Conservation (phyloP, 2,329 filamentous ascomycete species). For the Pseudocercospora cruenta region DNA sequence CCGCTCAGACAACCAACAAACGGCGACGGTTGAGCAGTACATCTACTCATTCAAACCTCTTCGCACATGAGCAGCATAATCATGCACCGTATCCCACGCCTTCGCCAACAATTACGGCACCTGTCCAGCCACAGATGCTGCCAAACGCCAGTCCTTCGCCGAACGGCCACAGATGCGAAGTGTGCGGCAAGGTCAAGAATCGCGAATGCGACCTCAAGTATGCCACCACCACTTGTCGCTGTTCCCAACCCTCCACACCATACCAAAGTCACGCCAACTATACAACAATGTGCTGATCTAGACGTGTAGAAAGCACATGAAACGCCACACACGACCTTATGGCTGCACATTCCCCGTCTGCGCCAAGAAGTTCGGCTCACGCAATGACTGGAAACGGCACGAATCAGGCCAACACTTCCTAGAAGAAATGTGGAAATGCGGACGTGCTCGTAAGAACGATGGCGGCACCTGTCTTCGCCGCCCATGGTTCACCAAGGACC, state of each 20-base stretch:
- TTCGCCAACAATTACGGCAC: background rate
- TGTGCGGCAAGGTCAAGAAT: conserved; percentile 29
- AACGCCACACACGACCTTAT: conserved; percentile 79
- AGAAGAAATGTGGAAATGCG: conserved; percentile 72
- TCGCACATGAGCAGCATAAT: conserved; percentile 2
- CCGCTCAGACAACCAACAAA: background rate
- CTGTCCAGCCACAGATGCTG: background rate
- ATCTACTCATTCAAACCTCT: background rate
- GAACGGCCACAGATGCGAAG: conserved; percentile 15
- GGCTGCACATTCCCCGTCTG: conserved; percentile 76
- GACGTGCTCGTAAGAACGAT: conserved; percentile 22
- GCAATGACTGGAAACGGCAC: conserved; percentile 92
- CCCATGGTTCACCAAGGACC: conserved; percentile 61
- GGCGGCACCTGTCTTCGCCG: conserved; percentile 59
- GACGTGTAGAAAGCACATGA: conserved; percentile 73
- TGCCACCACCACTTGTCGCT: conserved; percentile 14
- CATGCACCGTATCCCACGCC: background rate
- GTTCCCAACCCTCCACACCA: background rate
- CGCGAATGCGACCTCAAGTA: conserved; percentile 48
- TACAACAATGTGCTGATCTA: conserved; percentile 4
- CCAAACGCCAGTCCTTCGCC: background rate
- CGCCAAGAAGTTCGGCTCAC: conserved; percentile 78
- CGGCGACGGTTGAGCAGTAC: background rate
- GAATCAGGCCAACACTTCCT: conserved; percentile 79
- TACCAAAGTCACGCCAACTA: background rate